Evolutionary conservation across 371 early-diverging fungal species (phyloP).

Genomic region (Gilbertella persicaria): DNA sequence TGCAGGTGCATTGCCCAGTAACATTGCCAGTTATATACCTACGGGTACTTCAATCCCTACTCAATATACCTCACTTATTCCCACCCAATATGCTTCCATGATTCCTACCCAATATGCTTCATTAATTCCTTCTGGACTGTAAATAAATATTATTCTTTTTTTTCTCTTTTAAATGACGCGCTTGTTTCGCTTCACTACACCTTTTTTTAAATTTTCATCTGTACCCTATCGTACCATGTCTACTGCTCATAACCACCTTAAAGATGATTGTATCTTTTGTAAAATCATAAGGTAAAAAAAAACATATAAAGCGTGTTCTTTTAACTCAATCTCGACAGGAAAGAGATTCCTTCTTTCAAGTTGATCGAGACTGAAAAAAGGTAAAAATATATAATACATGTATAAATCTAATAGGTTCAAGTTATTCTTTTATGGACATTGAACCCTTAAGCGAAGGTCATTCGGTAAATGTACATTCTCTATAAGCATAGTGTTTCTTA

Average conservation of each 20-base stretch:
- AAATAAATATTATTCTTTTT: background rate
- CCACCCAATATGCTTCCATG: no score
- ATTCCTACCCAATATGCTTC: no score
- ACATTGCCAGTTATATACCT: background rate
- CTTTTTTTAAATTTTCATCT: background rate
- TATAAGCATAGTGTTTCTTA: background rate
- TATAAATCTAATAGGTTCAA: constrained; percentile 13
- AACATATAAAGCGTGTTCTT: background rate
- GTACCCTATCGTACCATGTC: constrained; percentile 21
- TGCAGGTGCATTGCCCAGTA: background rate
- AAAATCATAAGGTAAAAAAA: constrained; percentile 68
- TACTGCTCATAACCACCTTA: constrained; percentile 27
- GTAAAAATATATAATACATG: constrained; percentile 30
- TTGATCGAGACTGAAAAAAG: constrained; percentile 81
- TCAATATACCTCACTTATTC: no score
- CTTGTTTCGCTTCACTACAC: constrained; percentile 8
- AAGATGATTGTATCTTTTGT: constrained; percentile 83
- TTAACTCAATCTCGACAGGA: constrained; percentile 30
- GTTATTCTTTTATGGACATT: constrained; percentile 76
- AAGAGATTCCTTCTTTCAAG: constrained; percentile 83
- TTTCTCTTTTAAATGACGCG: constrained; percentile 12
- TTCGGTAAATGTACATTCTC: constrained; percentile 50
- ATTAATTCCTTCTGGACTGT: constrained; percentile 5
- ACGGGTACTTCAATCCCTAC: no score
- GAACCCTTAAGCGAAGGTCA: constrained; percentile 82